A percentile compares a stretch with the other conserved stretches of the same genome.
phyloP scores from a whole-genome alignment of 768 basidiomycete genomes.

The Boletus vermiculosoides region DNA sequence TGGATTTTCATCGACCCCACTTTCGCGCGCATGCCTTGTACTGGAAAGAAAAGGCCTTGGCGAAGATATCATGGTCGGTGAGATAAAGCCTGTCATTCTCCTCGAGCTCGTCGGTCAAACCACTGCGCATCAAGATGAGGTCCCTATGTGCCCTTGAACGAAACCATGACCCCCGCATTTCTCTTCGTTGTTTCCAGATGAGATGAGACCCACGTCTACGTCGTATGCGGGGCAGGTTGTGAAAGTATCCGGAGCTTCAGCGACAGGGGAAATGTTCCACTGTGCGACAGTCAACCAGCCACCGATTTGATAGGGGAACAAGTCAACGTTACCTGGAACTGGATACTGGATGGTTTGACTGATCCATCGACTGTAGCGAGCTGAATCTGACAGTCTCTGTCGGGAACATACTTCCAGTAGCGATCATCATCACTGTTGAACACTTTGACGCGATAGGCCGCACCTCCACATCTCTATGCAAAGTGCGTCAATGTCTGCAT shows the following conservation, averaged over 20 bases:
- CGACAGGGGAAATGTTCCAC: not conserved
- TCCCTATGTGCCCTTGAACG: not conserved
- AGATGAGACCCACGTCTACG: not conserved
- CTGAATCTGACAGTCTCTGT: not conserved
- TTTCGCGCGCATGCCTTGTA: not conserved
- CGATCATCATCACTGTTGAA: not conserved
- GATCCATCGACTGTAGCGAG: not conserved
- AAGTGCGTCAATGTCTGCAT: too few species aligned
- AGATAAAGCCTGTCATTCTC: not conserved
- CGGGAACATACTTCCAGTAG: not conserved
- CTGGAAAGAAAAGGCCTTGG: not conserved
- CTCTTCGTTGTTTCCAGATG: not conserved
- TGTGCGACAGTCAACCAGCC: not conserved
- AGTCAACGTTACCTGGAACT: not conserved
- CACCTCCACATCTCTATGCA: too few species aligned
- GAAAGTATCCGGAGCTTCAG: not conserved
- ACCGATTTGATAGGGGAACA: not conserved
- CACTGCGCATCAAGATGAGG: not conserved
- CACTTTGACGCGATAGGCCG: not conserved
- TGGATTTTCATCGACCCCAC: not conserved
- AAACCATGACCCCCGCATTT: not conserved
- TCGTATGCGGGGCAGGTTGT: not conserved
- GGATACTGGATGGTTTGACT: not conserved
- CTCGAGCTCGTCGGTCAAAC: not conserved
- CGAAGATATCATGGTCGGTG: not conserved